These are phyloP conservation scores for Fraxinus xanthoxyloides DNA, from an alignment of 305 asterid species.

Conservation along the genomic window DNA sequence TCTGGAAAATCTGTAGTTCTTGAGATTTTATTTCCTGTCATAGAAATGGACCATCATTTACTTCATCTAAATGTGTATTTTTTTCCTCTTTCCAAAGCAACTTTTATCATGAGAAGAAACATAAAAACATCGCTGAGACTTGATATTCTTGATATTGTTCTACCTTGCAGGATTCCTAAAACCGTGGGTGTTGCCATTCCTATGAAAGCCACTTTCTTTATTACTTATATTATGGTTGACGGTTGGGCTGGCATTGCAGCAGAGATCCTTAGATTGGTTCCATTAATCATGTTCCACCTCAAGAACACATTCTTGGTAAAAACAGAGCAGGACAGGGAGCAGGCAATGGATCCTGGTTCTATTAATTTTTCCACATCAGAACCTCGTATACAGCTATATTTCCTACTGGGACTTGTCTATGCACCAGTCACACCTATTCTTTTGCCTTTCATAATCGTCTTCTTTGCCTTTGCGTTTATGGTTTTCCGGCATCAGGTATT, in stretches of 20 bases:
- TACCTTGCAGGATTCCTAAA: slow-evolving; percentile 67
- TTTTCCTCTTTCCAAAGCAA: not conserved
- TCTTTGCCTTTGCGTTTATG: slow-evolving; percentile 78
- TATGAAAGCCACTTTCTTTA: slow-evolving; percentile 93
- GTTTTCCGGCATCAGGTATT: slow-evolving; percentile 92
- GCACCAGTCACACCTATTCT: slow-evolving; percentile 74
- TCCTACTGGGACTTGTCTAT: slow-evolving; percentile 86
- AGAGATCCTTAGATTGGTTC: slow-evolving; percentile 75
- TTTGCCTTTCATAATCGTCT: slow-evolving; percentile 82
- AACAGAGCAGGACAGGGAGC: slow-evolving; percentile 79
- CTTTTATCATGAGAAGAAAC: not conserved
- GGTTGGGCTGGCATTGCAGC: slow-evolving; percentile 98
- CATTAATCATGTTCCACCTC: slow-evolving; percentile 63
- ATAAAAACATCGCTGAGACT: not conserved
- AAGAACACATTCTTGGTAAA: slow-evolving; percentile 85
- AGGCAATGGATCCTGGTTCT: slow-evolving; percentile 91
- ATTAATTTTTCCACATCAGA: slow-evolving; percentile 55
- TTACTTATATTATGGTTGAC: slow-evolving; percentile 90
- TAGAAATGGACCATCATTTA: not conserved
- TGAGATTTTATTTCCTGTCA: not conserved
- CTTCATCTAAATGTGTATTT: not conserved
- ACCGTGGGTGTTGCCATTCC: slow-evolving; percentile 89
- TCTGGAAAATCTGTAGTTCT: not conserved
- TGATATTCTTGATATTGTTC: slow-evolving; percentile 2
- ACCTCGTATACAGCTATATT: slow-evolving; percentile 88